Base-by-base conservation (phyloP, 129 eudicot species). In the Artemisia annua region DNA sequence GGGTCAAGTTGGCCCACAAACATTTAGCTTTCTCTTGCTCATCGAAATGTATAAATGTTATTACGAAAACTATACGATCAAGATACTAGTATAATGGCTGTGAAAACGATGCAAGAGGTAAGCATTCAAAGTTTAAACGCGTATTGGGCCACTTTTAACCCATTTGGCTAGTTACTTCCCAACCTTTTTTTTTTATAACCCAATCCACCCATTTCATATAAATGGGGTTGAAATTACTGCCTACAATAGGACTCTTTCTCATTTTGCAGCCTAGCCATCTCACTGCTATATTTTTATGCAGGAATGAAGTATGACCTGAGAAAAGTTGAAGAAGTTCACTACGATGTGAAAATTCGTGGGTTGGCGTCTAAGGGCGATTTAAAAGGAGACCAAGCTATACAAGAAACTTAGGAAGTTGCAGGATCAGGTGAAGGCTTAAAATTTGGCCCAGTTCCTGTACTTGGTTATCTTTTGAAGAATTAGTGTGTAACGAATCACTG, bases 281-380 rank as follows among this genome's bases (percentile, higher is more conserved):
- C 26, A 30, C n/a, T 46, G 19, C 32, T 57, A 20, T 3, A 3
- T 67, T 19, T 4, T 57, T 2, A 78, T 30, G 30, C 89, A 94
- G 97, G 97, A 62, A 90, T 90, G 98, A 90, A 93, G 67, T 89
- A 90, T 75, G 98, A 93, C 70, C 80, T 90, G 51, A 82, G 92
- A 81, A 84, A 80, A 80, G 98, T 93, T 2, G 96, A 89, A 55
- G 97, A 93, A 75, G 98, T 93, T 32, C 75, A 43, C 80, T 90
- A 93, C 19, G 98, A 90, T 72, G 98, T 93, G 58, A 93, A 90
- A 77, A 93, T 93, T 35, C 84, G 97, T 67, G 97, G 98, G 54
- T 75, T 94, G 91, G 84, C 80, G 3, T 63, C 84, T 4, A 81
- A 63, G 16, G 91, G 61, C 3, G 84, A 77, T 28, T 18, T 74